Base-by-base conservation (phyloP, 169 alveolate genomes). In the Ichthyophthirius multifiliis region DNA sequence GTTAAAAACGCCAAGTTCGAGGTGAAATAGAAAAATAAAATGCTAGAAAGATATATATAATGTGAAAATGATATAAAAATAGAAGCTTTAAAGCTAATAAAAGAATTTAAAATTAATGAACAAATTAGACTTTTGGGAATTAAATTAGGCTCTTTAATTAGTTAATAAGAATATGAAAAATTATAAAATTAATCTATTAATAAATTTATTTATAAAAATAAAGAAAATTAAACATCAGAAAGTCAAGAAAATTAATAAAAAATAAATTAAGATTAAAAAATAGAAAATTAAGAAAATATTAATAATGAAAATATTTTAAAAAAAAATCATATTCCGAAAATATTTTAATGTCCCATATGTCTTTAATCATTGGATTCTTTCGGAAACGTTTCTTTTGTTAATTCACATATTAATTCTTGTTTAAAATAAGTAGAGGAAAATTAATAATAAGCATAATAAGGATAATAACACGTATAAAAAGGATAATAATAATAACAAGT, bases 61-160 rank as follows among this genome's bases (percentile, higher is more conserved):
- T 34, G 71, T 12, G 27, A 45, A 0, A 76, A 76, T 9, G 44
- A 41, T 16, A 41, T 87, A 18, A 31, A 32, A 16, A 39, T 35
- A 23, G 67, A 35, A 41, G 71, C 82, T 4, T 41, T 62, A 27
- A 31, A 81, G 47, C 23, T 87, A 31, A 41, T 87, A 0, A 83
- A 74, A 20, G 47, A 34, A 13, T 20, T 43, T 16, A 62, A 65
- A 65, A 82, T 84, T 5, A 79, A 55, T 41, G 87, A 82, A 6
- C 84, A 86, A 41, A 48, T 84, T 3, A 74, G 93, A 81, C 55
- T 88, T 16, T 32, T 88, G 5, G 93, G 93, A 43, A 84, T 88
- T n/a, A 88, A 74, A 23, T 62, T 88, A 77, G 64, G 84, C 3
- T 27, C 67, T 39, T 63, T 88, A 4, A 74, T 20, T 20, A 30